These are phyloP conservation scores for Monosporascus sp. DNA, from an alignment of 2,329 filamentous ascomycete species.

Conservation along the genomic window DNA sequence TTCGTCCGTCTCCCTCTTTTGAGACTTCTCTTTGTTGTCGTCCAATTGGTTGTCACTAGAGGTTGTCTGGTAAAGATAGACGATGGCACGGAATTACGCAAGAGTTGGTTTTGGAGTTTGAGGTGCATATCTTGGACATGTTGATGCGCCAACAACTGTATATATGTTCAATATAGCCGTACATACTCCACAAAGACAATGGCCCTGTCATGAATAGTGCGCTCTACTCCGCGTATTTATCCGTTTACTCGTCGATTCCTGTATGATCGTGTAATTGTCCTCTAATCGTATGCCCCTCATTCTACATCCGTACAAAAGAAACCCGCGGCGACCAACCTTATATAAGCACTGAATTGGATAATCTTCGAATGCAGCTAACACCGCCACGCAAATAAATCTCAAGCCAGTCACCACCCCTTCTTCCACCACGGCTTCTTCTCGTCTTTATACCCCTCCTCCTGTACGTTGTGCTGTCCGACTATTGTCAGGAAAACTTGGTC, in stretches of 20 bases:
- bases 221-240: not conserved
- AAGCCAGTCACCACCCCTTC: slow-evolving; percentile 5
- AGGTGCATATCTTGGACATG: not conserved
- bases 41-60: not conserved
- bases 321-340: not conserved
- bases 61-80: too few relatives aligned
- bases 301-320: not conserved
- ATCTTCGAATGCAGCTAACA: too few relatives aligned
- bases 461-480: slow-evolving; percentile 72
- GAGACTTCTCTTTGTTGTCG: not conserved
- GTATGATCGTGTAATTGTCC: too few relatives aligned
- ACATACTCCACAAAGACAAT: not conserved
- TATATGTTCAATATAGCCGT: not conserved
- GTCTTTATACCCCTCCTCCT: slow-evolving; percentile 56
- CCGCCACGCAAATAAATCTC: too few relatives aligned
- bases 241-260: too few relatives aligned
- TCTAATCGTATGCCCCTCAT: not conserved
- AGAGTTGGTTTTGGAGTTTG: too few relatives aligned
- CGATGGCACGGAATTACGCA: too few relatives aligned
- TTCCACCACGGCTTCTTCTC: slow-evolving; percentile 22
- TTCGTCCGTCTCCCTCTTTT: not conserved
- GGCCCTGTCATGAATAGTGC: not conserved
- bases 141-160: not conserved
- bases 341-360: too few relatives aligned
- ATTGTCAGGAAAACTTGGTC: slow-evolving; percentile 90